Evolutionary conservation across 1,139 yeast species (phyloP), one percentile per base, ranked within the genome.

Genomic region (Diutina catenulata): DNA sequence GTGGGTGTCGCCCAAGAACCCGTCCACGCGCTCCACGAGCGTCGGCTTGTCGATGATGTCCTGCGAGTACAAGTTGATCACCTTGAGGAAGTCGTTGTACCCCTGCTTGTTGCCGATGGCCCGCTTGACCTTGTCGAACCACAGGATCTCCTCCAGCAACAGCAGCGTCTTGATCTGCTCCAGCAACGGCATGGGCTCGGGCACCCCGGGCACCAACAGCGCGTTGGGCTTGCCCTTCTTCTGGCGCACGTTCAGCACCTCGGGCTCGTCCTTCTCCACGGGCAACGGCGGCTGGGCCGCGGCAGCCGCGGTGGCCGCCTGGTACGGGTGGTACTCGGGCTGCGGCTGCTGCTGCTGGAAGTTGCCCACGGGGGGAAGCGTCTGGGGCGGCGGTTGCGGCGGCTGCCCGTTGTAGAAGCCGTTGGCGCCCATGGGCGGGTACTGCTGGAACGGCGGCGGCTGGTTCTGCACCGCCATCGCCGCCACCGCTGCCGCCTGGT

Each of bases 71-170:
- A 93, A 64, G 50, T 87, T 86, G 49, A 91, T 64, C 41, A 91
- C 70, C 56, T 91, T 91, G 54, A 91, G 66, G 56, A 91, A 91
- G 59, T 91, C 98, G 47, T 81, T 81, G 56, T 91, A 91, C 10
- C 86, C 75, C 55, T 82, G 94, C 56, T 86, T 88, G 57, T 83
- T 84, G 25, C 94, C 93, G 53, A 91, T 78, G 3, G 80, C 80
- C 55, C 84, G 86, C 60, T 91, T 91, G 19, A 84, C 95, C 55
- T 80, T 82, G 54, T 91, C 98, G 52, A 91, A 91, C 55, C 88
- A 91, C 5, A 78, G 70, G 27, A 93, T 76, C 56, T 91, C 98
- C 50, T 88, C 96, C 46, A 75, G 71, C 43, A 83, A 61, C 24
- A 78, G 74, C 1, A 83, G 69, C 21, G 71, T 69, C 45, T 74